Evolutionary conservation across 2,329 filamentous ascomycete genomes (phyloP), one percentile per base, ranked within the genome.

Genomic region (Fusarium papillatum): DNA sequence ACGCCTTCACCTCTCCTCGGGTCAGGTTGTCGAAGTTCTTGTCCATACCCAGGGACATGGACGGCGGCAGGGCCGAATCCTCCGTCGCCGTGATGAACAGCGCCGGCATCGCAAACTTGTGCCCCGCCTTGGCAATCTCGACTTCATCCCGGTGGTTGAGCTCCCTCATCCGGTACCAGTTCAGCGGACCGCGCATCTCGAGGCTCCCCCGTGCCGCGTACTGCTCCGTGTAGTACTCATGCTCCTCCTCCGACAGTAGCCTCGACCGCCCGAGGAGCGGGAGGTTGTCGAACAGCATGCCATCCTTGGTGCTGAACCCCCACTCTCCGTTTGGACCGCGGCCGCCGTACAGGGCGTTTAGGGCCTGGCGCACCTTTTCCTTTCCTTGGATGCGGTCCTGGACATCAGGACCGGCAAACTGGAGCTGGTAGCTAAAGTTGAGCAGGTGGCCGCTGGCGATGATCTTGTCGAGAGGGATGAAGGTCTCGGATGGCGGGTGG

Each of bases 381-480:
- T 89, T 87, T 38, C 90, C 90, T 29, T 88, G 87, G 60, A 93
- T 85, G 17, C 82, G 82, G 64, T 84, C 83, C 80, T 96, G 91
- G 11, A 95, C 85, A 19, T 93, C 91, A 0, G 91, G 91, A 24
- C 92, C 92, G 1, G 88, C 90, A 64, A 98, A 90, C 76, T 98
- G 95, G 57, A 97, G 82, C 87, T 98, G 96, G 84, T 99, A 99
- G 17, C 85, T 88, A 81, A 97, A 96, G 80, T 94, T 93, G 53
- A 93, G 92, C 48, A 94, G 78, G 24, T 82, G 80, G 66, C 87
- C 80, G 76, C 82, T 85, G 53, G 86, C 86, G 55, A 94, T 90
- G 34, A 94, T 74, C n/a, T 89, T 84, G 79, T 93, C 89, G 3
- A 93, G 85, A 1, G 91, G 86, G 19, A 90, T 74, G 80, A 86